Evolutionary conservation across 371 early-diverging fungal species (phyloP), one percentile per base, ranked within the genome.

Genomic region (Mucor lusitanicus): DNA sequence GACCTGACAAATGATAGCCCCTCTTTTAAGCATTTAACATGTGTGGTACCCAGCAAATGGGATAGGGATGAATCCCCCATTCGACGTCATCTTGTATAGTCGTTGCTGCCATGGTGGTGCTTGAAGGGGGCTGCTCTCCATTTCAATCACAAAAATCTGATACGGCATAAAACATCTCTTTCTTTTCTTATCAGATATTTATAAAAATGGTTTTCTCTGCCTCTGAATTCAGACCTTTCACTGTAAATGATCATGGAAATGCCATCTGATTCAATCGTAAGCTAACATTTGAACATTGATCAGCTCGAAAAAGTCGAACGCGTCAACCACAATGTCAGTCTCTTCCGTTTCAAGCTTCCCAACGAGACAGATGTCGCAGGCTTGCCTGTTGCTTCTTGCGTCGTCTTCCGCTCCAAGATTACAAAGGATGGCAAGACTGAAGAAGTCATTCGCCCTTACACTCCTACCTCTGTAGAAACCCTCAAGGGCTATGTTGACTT

Each of bases 381-480:
- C 39, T 75, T 97, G 70, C 88, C 90, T 33, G 86, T 92, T 15
- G 89, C 97, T 15, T 93, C 94, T 40, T 94, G 92, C 70, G 82
- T 97, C 37, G 83, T 95, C 30, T 91, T 68, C 40, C 64, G 72
- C 53, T 77, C 83, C 60, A 83, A 87, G 35, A 78, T 85, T 9
- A 53, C 28, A 13, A 61, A 54, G 32, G 55, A 91, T 60, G 91
- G 90, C 44, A 83, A 83, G 63, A 83, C 86, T 37, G 72, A 86
- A 65, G 79, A 87, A 61, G 86, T 91, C 13, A 88, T 95, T 62
- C 92, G 97, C 61, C 94, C 96, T 19, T 97, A 97, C 87, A 97
- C 98, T n/a, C 98, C 98, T 9, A 88, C 91, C 53, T 88, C 90
- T 15, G 74, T 83, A 32, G 88, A 88, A 71, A 85, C 89, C 54